Evolutionary conservation across 371 early-diverging fungal species (phyloP).

Genomic region (Rhizopus arrhizus): DNA sequence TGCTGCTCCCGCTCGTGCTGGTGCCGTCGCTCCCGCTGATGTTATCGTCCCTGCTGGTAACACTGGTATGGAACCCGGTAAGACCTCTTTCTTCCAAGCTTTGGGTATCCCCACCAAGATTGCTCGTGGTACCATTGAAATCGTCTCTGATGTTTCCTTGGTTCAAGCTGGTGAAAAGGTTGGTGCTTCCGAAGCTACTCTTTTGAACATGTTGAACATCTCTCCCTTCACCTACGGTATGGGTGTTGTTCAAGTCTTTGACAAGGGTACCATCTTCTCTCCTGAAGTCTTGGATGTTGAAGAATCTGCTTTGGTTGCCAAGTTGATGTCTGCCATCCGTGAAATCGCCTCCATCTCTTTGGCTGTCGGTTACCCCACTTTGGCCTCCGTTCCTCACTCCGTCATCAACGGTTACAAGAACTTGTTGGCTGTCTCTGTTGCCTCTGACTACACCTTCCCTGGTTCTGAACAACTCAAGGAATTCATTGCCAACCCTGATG

Average conservation of each 20-base stretch:
- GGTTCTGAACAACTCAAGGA: conserved; percentile 93
- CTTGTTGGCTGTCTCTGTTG: conserved; percentile 87
- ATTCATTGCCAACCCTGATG: conserved; percentile 85
- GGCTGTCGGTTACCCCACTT: conserved; percentile 90
- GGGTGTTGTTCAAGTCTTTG: conserved; percentile 92
- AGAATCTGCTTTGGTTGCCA: conserved; percentile 79
- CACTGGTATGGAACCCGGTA: conserved; percentile 99
- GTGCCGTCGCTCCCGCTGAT: conserved; percentile 96
- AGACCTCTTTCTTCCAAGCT: conserved; percentile 99
- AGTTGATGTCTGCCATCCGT: conserved; percentile 81
- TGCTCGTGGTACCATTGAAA: conserved; percentile 99
- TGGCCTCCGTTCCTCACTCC: conserved; percentile 97
- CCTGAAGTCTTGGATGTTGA: conserved; percentile 93
- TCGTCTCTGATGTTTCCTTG: conserved; percentile 94
- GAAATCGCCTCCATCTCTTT: conserved; percentile 95
- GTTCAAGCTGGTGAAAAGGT: conserved; percentile 93
- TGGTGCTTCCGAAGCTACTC: conserved; percentile 98
- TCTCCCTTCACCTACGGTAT: conserved; percentile 99
- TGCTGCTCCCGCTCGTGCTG: conserved; percentile 98
- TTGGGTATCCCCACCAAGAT: conserved; percentile 99
- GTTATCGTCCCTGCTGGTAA: conserved; percentile 97
- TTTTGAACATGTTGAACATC: conserved; percentile 99
- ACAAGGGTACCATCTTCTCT: conserved; percentile 91
- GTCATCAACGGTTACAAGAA: conserved; percentile 97
- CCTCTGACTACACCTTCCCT: conserved; percentile 93